Conservation (phyloP, 2,329 filamentous ascomycete genomes). For the Phialophora macrospora region DNA sequence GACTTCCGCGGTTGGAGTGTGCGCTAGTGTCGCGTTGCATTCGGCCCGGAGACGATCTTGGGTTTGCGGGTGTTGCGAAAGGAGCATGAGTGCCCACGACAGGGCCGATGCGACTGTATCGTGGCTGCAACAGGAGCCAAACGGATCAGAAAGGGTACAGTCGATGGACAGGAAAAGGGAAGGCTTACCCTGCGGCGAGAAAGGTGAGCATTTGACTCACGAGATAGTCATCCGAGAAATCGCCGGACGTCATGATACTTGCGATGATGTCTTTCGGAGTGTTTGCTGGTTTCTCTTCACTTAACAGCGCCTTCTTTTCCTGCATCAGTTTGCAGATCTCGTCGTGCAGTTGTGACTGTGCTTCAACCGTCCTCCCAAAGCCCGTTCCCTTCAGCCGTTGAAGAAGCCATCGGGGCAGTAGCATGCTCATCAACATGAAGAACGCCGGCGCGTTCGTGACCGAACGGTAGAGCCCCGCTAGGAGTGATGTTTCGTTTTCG, state of each 20-base stretch:
- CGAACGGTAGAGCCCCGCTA: constrained; percentile 61
- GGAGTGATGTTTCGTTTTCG: constrained; percentile 61
- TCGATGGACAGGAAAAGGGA: background rate
- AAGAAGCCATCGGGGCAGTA: constrained; percentile 49
- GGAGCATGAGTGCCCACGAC: constrained; percentile 39
- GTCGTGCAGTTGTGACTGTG: constrained; percentile 45
- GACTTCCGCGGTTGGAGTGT: constrained; percentile 39
- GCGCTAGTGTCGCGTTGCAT: constrained; percentile 33
- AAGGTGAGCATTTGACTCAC: constrained; percentile 90
- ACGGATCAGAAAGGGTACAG: constrained; percentile 1
- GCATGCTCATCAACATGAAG: constrained; percentile 60
- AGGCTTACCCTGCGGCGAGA: constrained; percentile 65
- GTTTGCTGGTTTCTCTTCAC: background rate
- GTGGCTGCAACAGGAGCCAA: constrained; percentile 41
- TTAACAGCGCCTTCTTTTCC: constrained; percentile 42
- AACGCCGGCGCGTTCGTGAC: constrained; percentile 64
- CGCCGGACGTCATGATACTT: constrained; percentile 75
- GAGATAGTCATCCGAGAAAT: constrained; percentile 76
- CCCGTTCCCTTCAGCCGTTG: background rate
- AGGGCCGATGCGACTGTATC: constrained; percentile 41
- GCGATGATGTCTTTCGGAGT: constrained; percentile 74
- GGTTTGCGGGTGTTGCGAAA: constrained; percentile 38
- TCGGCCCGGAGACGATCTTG: constrained; percentile 39
- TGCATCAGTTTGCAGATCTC: constrained; percentile 46
- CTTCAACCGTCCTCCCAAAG: background rate